Evolutionary conservation across 768 basidiomycete genomes (phyloP), one percentile per base, ranked within the genome.

Genomic region (Trametes gibbosa): DNA sequence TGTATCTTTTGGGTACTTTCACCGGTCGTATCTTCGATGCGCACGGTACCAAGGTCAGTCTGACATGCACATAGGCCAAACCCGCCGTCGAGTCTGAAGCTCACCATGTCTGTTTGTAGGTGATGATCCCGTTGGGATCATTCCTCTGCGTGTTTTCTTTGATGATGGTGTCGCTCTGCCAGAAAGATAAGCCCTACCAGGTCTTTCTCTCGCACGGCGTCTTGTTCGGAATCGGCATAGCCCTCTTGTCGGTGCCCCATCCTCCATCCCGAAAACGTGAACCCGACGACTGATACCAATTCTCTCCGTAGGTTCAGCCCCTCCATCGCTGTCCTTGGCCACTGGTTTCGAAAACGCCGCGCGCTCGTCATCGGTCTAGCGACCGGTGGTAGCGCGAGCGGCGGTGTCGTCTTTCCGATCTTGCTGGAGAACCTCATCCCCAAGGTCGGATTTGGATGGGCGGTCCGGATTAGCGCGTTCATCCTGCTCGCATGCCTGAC

Each of bases 361-460:
- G 71, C 71, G 2, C 64, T 75, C 21, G 79, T 75, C 0, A 71
- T 75, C 21, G 77, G 76, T 5, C 41, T 77, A 19, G 68, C 74
- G 23, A 69, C 73, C 0, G 66, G 73, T 24, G 78, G 78, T 8
- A 56, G 66, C 29, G 79, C 80, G 34, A 39, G 80, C 32, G 82
- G 83, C 24, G 82, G 80, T 4, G 76, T 80, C 52, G 50, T 83
- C 17, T 81, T 80, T 62, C 83, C 83, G 3, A 74, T 84, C 39
- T 72, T 84, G 58, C 73, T 84, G 4, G 80, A 82, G 61, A 77
- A 78, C 50, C 69, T 84, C 50, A 63, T 69, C 35, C 50, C 63
- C 2, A 35, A 24, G 8, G 34, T 71, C 40, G 70, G 69, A 1
- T 72, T 72, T 43, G 61, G 62, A 10, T 73, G 72, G 72, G 71